Percentiles rank a stretch among this genome's conserved stretches.
Evolutionary conservation across 78 protist genomes (phyloP).

Genomic region (Neovahlkampfia damariscottae): DNA sequence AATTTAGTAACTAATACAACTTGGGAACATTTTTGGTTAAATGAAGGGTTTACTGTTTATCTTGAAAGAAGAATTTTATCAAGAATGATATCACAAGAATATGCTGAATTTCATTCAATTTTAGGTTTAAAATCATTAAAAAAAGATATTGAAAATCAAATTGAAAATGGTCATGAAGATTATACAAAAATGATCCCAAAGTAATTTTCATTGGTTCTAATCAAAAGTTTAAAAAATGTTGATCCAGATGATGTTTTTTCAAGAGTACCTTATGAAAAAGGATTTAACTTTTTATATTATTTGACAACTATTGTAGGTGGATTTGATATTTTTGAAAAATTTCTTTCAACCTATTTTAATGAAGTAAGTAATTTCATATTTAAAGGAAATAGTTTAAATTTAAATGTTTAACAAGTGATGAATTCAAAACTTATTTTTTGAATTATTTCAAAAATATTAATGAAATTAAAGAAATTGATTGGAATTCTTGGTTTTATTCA

Average conservation of each 20-base stretch:
- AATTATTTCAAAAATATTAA: background rate
- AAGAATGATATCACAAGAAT: background rate
- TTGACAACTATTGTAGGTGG: constrained; percentile 19
- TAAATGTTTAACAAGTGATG: background rate
- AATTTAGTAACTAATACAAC: constrained; percentile 16
- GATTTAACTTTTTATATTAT: constrained; percentile 5
- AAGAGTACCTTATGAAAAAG: constrained; percentile 32
- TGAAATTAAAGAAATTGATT: background rate
- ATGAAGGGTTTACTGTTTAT: constrained; percentile 22
- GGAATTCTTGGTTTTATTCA: background rate
- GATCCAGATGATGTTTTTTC: constrained; percentile 38
- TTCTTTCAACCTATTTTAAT: background rate
- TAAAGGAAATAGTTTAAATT: background rate
- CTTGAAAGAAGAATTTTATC: constrained; percentile 13
- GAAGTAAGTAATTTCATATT: background rate
- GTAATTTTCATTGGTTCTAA: background rate
- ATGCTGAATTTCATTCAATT: background rate
- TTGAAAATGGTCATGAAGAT: background rate
- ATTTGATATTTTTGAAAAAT: background rate
- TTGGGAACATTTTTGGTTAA: constrained; percentile 33
- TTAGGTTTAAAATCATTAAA: constrained; percentile 3
- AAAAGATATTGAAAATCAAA: background rate
- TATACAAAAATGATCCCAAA: background rate
- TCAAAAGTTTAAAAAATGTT: background rate
- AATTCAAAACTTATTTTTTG: too few species aligned